Conservation (phyloP, 495 filamentous ascomycete species). For the Hypoxylon cercidicola region DNA sequence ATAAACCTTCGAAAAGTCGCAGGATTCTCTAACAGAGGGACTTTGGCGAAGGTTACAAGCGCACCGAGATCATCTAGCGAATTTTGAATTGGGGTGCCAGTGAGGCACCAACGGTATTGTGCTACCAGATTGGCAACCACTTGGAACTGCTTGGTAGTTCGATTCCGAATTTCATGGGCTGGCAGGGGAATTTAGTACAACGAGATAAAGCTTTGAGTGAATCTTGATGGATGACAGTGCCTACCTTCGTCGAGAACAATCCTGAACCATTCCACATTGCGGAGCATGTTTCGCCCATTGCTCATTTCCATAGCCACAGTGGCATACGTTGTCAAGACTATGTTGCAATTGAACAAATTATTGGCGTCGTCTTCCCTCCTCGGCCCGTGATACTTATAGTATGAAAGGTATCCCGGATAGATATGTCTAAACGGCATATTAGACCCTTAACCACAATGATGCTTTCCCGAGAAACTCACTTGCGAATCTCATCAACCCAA, state of each 20-base stretch:
- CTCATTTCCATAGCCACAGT: conserved; percentile 31
- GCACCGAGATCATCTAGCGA: conserved; percentile 39
- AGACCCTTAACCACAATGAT: background rate
- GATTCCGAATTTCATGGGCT: conserved; percentile 53
- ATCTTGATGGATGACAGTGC: background rate
- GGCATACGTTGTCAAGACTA: conserved; percentile 50
- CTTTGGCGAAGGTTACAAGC: conserved; percentile 23
- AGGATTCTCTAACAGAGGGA: conserved; percentile 39
- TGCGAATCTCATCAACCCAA: conserved; percentile 32
- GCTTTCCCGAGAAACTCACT: conserved; percentile 23
- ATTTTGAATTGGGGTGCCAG: conserved; percentile 51
- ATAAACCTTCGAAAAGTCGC: conserved; percentile 20
- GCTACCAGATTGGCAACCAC: conserved; percentile 41
- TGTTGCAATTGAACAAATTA: conserved; percentile 37
- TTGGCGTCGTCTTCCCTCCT: conserved; percentile 15
- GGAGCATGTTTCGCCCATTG: background rate
- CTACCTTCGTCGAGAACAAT: conserved; percentile 51
- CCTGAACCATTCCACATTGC: conserved; percentile 37
- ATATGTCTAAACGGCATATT: conserved; percentile 5
- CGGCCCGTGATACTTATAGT: conserved; percentile 45
- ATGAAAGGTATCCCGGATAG: conserved; percentile 25
- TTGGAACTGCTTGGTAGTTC: conserved; percentile 37
- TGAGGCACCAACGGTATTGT: conserved; percentile 46
- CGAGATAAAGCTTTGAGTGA: background rate
- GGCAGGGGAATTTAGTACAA: conserved; percentile 13